A percentile compares a stretch with the other conserved stretches of the same genome.
Conservation (phyloP, 768 basidiomycete genomes). For the Astraeus odoratus region DNA sequence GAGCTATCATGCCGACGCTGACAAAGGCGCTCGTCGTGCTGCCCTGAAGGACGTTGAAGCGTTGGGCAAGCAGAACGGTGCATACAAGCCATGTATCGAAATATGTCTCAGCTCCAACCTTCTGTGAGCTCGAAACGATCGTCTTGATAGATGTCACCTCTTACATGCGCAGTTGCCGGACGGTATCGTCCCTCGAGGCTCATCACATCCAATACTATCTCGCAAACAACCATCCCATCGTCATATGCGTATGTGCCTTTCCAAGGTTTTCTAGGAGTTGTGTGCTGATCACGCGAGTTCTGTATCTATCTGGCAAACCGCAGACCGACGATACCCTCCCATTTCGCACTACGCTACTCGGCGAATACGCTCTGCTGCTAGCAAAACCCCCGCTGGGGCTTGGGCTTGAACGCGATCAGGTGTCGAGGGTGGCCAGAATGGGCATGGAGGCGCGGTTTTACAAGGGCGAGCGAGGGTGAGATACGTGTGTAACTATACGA, state of each 20-base stretch:
- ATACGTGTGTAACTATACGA: background rate
- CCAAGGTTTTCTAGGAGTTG: conserved; percentile 17
- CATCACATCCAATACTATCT: conserved; percentile 73
- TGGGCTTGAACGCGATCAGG: conserved; percentile 53
- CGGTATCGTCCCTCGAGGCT: conserved; percentile 53
- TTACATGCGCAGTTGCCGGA: conserved; percentile 49
- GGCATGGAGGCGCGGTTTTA: conserved; percentile 40
- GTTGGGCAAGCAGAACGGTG: conserved; percentile 6
- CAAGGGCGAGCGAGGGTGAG: background rate
- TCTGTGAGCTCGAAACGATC: conserved; percentile 43
- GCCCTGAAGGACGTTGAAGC: conserved; percentile 18
- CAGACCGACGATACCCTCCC: conserved; percentile 81
- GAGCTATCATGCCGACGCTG: conserved; percentile 6
- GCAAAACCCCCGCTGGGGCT: conserved; percentile 68
- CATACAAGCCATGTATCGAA: conserved; percentile 58
- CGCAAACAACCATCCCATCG: conserved; percentile 54
- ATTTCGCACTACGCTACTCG: conserved; percentile 67
- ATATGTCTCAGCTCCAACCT: conserved; percentile 80
- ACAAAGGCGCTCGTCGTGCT: conserved; percentile 15
- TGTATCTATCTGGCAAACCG: background rate
- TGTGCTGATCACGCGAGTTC: background rate
- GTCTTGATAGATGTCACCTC: background rate
- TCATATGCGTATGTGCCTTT: conserved; percentile 55
- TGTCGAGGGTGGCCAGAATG: conserved; percentile 51
- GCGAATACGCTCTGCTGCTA: conserved; percentile 74